Base-by-base conservation (phyloP, 2,329 filamentous ascomycete genomes). In the Alternaria sp. region DNA sequence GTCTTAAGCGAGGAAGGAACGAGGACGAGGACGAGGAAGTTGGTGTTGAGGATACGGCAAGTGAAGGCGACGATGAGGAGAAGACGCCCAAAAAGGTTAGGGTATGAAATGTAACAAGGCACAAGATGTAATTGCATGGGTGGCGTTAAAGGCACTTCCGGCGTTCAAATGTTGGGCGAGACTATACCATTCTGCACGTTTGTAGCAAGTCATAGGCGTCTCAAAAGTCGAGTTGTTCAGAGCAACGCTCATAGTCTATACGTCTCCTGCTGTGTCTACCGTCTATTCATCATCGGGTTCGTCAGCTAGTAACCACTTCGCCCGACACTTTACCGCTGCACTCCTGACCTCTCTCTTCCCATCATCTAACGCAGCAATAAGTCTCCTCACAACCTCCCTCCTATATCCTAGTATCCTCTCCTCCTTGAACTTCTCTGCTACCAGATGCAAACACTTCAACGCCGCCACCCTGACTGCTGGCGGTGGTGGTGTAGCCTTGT, bases 1-100 rank as follows among this genome's bases (percentile, higher is more conserved):
- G 94, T 68, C 81, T 99, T 69, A 99, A 98, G 87, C 86, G 95
- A 67, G 88, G 86, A 66, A 87, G 92, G 55, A 64, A 65, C 14
- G 73, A 64, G 16, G 57, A 62, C 3, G 65, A 65, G 8, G 66
- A 65, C 9, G 67, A 85, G 52, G 66, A 71, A 41, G 62, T 61
- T 3, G 65, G 64, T 46, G 66, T 68, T 6, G 70, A 70, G 24
- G 72, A 70, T 22, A 53, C 53, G 5, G 67, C 58, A 18, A 66
- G 62, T n/a, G 70, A 74, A 42, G 69, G 24, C 32, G 48, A 60
- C 1, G 52, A 68, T 9, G 64, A 70, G 28, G 60, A 69, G 42
- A 66, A 66, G 8, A 68, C 67, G 39, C 65, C 69, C 14, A 76
- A 76, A 66, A 75, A 73, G 64, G 39, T 59, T 20, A 70, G 52